A percentile compares a stretch with the other conserved stretches of the same genome.
Conservation (phyloP, 345 rosid genomes). For the Schrenkiella parvula region DNA sequence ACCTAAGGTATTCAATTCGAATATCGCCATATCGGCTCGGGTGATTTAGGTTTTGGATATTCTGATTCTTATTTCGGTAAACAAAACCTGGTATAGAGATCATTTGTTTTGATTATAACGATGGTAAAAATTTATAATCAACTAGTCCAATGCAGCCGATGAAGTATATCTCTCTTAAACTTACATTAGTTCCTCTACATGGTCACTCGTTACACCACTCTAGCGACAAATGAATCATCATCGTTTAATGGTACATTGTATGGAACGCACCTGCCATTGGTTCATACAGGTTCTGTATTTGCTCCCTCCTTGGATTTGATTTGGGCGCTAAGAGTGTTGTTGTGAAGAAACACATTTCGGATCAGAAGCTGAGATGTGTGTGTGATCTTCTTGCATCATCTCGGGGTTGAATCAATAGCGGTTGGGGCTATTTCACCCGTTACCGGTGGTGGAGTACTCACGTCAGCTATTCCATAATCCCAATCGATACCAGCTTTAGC, state of each 20-base stretch:
- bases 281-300: conserved; percentile 21
- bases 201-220: background rate
- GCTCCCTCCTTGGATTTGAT: conserved; percentile 15
- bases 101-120: background rate
- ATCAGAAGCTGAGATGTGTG: conserved; percentile 10
- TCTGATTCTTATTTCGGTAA: background rate
- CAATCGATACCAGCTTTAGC: conserved; percentile 61
- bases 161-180: conserved; percentile 15
- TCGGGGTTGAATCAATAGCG: conserved; percentile 33
- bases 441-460: conserved; percentile 47
- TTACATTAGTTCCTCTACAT: conserved; percentile 31
- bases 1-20: background rate
- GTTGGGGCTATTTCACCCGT: conserved; percentile 39
- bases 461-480: conserved; percentile 67
- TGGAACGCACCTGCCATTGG: conserved; percentile 28
- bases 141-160: conserved; percentile 21
- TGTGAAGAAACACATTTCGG: background rate
- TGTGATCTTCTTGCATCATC: conserved; percentile 32
- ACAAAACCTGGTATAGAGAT: background rate
- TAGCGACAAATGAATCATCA: conserved; percentile 18
- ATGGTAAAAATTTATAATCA: conserved; percentile 18
- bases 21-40: too few relatives aligned
- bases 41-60: background rate
- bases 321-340: background rate
- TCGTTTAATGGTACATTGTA: conserved; percentile 29